Conservation (phyloP, 345 rosid species). For the Cardamine occulta region DNA sequence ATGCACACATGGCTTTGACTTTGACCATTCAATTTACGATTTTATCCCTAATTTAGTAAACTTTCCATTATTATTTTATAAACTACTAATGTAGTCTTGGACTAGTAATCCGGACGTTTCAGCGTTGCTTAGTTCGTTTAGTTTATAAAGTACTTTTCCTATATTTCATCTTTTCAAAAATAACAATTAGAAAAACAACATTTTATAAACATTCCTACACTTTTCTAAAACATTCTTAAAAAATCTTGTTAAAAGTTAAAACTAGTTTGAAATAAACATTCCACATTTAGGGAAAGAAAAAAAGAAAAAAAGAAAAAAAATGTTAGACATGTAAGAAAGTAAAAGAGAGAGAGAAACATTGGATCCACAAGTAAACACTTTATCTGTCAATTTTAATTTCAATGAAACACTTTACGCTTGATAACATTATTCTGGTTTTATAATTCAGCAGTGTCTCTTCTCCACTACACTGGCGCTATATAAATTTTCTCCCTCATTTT, state of each 20-base stretch:
- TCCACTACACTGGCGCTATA: constrained; percentile 32
- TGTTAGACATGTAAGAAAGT: neutral
- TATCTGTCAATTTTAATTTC: neutral
- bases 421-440: neutral
- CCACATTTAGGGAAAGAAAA: neutral
- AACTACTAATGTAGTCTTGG: neutral
- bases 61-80: neutral
- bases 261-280: constrained; percentile 7
- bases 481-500: constrained; percentile 36
- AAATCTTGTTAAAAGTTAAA: neutral
- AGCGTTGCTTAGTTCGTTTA: constrained; percentile 1
- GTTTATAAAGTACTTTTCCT: neutral
- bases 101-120: neutral
- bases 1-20: constrained; percentile 42
- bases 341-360: constrained; percentile 36
- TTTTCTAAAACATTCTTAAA: neutral
- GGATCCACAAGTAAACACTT: constrained; percentile 51
- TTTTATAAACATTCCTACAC: neutral
- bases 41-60: constrained; percentile 13
- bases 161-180: neutral
- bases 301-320: neutral
- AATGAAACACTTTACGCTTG: neutral
- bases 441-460: constrained; percentile 51
- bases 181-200: neutral
- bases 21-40: constrained; percentile 36